Evolutionary conservation across 2,329 filamentous ascomycete species (phyloP).

Genomic region (Cercospora citrullina): DNA sequence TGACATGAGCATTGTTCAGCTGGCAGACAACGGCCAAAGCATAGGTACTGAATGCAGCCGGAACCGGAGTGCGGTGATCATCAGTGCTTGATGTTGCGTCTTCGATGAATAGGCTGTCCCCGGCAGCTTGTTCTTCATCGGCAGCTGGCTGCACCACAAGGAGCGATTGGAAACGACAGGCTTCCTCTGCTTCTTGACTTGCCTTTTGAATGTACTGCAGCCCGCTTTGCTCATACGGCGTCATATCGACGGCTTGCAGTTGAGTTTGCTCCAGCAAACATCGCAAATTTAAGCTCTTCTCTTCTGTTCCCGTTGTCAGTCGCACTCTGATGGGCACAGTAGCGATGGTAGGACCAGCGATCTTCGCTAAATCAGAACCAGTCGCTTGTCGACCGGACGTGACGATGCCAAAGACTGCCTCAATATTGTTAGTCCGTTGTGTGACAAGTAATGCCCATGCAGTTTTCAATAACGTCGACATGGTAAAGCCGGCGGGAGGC

Average conservation of each 20-base stretch:
- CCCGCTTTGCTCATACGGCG: constrained; percentile 18
- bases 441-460: background rate
- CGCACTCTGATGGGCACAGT: background rate
- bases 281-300: background rate
- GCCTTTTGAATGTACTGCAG: constrained; percentile 4
- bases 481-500: background rate
- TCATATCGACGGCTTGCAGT: constrained; percentile 12
- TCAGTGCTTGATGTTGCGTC: background rate
- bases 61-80: background rate
- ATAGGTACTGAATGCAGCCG: background rate
- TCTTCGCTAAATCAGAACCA: background rate
- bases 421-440: background rate
- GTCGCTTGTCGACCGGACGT: background rate
- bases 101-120: background rate
- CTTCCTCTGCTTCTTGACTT: constrained; percentile 28
- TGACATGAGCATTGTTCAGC: background rate
- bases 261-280: background rate
- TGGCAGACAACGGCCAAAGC: background rate
- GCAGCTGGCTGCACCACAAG: constrained; percentile 47
- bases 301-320: background rate
- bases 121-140: background rate
- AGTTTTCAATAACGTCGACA: background rate
- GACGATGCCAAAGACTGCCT: background rate
- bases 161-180: constrained; percentile 58
- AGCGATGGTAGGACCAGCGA: background rate